Conservation (phyloP, 345 rosid genomes). For the Populus pruinosa region DNA sequence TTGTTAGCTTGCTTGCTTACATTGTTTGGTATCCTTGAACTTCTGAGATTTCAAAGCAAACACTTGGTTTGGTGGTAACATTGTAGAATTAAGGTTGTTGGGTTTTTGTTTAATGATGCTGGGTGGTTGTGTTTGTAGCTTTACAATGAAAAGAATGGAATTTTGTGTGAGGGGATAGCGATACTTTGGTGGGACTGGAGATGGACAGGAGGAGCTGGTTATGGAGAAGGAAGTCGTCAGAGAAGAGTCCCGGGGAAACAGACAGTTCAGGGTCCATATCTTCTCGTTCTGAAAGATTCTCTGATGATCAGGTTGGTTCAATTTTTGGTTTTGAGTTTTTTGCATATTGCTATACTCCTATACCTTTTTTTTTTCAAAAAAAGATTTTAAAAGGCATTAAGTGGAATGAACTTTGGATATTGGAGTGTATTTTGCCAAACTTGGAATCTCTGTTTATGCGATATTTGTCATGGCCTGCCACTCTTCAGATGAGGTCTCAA, state of each 20-base stretch:
- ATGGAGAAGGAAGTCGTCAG: conserved; percentile 68
- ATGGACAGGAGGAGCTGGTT: conserved; percentile 80
- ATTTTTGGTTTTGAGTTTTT: background rate
- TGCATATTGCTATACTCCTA: background rate
- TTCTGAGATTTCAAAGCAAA: background rate
- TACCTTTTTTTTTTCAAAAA: background rate
- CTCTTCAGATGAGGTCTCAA: background rate
- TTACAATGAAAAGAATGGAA: background rate
- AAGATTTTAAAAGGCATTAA: background rate
- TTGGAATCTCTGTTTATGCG: background rate
- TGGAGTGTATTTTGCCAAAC: background rate
- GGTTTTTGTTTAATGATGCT: background rate
- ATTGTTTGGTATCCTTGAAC: background rate
- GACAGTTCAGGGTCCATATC: conserved; percentile 66
- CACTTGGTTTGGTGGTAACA: background rate
- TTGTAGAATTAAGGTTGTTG: background rate
- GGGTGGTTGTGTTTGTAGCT: conserved; percentile 14
- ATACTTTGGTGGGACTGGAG: conserved; percentile 15
- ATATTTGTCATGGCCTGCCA: background rate
- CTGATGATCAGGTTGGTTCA: conserved; percentile 60
- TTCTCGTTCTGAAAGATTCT: conserved; percentile 64
- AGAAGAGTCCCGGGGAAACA: conserved; percentile 64
- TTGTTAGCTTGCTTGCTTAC: background rate
- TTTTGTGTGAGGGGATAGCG: background rate
- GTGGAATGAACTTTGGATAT: background rate